phyloP scores from a whole-genome alignment of 495 filamentous ascomycete species.

The Bombardia bombarda region DNA sequence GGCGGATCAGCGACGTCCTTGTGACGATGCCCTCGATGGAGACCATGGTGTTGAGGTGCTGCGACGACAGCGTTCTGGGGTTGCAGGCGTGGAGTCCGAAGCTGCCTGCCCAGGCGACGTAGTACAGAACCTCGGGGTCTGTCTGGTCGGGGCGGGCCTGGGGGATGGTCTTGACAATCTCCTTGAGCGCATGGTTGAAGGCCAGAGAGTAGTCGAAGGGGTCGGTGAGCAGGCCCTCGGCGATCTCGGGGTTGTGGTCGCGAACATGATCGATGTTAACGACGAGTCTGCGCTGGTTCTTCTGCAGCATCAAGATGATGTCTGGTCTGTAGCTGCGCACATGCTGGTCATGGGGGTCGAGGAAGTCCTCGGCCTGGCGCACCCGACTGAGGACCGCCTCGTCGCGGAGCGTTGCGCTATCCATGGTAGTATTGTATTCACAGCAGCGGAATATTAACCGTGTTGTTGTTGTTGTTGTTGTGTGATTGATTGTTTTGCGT shows the following conservation, averaged over 20 bases:
- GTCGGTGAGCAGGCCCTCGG: constrained; percentile 76
- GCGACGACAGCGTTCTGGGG: constrained; percentile 81
- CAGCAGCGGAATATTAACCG: neutral
- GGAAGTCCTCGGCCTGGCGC: constrained; percentile 72
- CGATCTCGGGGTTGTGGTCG: constrained; percentile 78
- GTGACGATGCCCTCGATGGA: constrained; percentile 98
- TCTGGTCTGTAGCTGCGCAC: constrained; percentile 75
- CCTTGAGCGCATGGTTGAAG: constrained; percentile 83
- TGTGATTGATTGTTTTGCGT: neutral
- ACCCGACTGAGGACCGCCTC: constrained; percentile 74
- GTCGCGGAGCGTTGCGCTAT: constrained; percentile 65
- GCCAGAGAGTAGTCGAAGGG: constrained; percentile 85
- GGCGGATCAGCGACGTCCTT: constrained; percentile 87
- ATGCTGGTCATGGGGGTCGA: constrained; percentile 64
- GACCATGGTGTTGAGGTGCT: constrained; percentile 89
- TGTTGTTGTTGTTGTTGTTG: neutral
- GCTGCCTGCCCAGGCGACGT: constrained; percentile 89
- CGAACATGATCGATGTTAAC: constrained; percentile 94
- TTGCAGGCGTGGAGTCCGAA: constrained; percentile 95
- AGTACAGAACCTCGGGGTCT: constrained; percentile 58
- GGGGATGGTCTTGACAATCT: constrained; percentile 70
- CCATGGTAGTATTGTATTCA: constrained; percentile 44
- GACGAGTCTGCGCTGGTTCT: constrained; percentile 64
- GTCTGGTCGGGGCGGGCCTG: constrained; percentile 47
- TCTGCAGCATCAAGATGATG: constrained; percentile 88